A percentile compares a stretch with the other conserved stretches of the same genome.
Evolutionary conservation across 768 basidiomycete species (phyloP).

Genomic region (Suillus bovinus): DNA sequence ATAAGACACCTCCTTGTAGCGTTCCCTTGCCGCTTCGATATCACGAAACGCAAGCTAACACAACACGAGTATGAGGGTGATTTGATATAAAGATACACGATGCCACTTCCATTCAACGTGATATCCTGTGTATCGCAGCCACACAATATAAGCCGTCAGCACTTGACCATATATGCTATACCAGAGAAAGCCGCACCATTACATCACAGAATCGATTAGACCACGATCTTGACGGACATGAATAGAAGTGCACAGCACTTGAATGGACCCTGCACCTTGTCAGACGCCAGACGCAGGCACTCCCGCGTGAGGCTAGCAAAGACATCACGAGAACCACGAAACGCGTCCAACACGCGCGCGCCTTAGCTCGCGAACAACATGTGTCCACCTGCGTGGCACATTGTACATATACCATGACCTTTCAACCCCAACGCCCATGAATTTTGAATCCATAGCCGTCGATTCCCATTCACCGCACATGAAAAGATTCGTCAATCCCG

Average conservation of each 20-base stretch:
- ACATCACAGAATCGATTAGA: not conserved
- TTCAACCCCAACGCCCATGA: not conserved
- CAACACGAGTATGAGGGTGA: not conserved
- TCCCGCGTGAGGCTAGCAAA: not conserved
- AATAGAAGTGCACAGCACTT: not conserved
- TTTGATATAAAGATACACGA: not conserved
- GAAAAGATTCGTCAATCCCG: not conserved
- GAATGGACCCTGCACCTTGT: not conserved
- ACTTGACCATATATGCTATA: not conserved
- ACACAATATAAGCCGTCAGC: not conserved
- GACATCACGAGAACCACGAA: constrained; percentile 2
- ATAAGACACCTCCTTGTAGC: not conserved
- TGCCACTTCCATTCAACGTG: not conserved
- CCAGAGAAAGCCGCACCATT: not conserved
- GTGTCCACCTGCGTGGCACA: not conserved
- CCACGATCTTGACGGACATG: constrained; percentile 1
- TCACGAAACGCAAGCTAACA: not conserved
- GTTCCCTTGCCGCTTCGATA: not conserved
- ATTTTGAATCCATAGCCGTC: not conserved
- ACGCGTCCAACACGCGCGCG: not conserved
- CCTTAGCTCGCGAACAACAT: constrained; percentile 2
- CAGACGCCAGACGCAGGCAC: not conserved
- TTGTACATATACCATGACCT: constrained; percentile 1
- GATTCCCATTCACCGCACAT: not conserved
- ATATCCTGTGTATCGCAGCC: not conserved